Percentiles rank a stretch among this genome's conserved stretches.
Conservation (phyloP, 176 grass and related monocot genomes). For the Otatea glauca region DNA sequence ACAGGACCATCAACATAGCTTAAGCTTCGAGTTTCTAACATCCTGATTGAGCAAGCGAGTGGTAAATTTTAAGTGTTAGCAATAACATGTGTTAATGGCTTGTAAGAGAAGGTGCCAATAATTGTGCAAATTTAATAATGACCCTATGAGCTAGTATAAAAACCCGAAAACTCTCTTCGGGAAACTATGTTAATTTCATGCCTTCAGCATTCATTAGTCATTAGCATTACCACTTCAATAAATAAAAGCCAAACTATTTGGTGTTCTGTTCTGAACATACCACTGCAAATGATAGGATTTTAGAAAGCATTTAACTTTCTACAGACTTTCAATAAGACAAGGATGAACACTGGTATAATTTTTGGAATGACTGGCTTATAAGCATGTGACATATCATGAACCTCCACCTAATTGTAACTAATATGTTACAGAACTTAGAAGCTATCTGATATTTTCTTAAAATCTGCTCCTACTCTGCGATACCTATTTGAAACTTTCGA, state of each 20-base stretch:
- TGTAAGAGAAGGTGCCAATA: slow-evolving; percentile 12
- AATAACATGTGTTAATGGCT: not conserved
- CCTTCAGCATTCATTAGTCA: not conserved
- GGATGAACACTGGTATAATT: not conserved
- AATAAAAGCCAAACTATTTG: not conserved
- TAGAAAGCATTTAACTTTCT: not conserved
- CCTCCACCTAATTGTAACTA: not conserved
- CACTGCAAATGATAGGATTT: not conserved
- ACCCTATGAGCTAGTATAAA: not conserved
- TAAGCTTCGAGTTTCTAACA: slow-evolving; percentile 92
- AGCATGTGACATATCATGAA: not conserved
- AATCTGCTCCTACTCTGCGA: not conserved
- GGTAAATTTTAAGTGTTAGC: slow-evolving; percentile 17
- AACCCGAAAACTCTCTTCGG: slow-evolving; percentile 6
- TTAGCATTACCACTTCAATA: not conserved
- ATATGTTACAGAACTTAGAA: not conserved
- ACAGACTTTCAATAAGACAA: not conserved
- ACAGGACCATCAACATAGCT: slow-evolving; percentile 95
- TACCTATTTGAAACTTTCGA: not conserved
- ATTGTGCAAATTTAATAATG: not conserved
- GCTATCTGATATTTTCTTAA: not conserved
- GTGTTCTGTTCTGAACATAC: not conserved
- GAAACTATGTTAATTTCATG: slow-evolving; percentile 17
- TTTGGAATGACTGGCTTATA: not conserved
- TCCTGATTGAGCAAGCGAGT: slow-evolving; percentile 58